A percentile compares a stretch with the other conserved stretches of the same genome.
Evolutionary conservation across 208 protist genomes (phyloP).

Genomic region (Crithidia fasciculata): DNA sequence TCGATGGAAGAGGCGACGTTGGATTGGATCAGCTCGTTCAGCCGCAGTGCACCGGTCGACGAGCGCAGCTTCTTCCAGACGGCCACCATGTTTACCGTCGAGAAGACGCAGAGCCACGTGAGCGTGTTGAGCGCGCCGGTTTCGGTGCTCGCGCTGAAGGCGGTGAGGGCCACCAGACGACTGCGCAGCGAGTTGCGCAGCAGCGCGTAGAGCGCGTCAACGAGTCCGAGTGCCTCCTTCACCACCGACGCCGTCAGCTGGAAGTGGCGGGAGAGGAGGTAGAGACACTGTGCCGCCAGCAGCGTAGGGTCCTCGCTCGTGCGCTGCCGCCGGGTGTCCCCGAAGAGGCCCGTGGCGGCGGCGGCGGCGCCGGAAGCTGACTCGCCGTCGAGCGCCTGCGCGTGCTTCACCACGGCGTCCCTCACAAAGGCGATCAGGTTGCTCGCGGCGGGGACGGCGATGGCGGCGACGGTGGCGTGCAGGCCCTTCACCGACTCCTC

Average conservation of each 20-base stretch:
- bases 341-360: constrained; percentile 16
- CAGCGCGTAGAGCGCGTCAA: constrained; percentile 39
- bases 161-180: constrained; percentile 18
- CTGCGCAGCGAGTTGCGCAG: constrained; percentile 27
- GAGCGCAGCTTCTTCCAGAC: constrained; percentile 70
- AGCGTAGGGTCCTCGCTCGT: constrained; percentile 50
- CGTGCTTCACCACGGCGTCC: constrained; percentile 16
- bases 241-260: constrained; percentile 74
- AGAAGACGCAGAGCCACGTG: constrained; percentile 71
- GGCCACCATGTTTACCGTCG: constrained; percentile 63
- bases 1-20: constrained; percentile 47
- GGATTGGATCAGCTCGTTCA: constrained; percentile 58
- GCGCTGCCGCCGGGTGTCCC: constrained; percentile 20
- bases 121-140: constrained; percentile 58
- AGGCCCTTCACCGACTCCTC: constrained; percentile 31
- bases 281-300: constrained; percentile 79
- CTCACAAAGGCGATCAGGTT: constrained; percentile 63
- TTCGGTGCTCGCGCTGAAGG: constrained; percentile 35
- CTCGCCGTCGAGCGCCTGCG: constrained; percentile 29
- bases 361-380: not conserved
- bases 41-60: constrained; percentile 34
- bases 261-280: constrained; percentile 87
- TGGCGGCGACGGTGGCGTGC: constrained; percentile 29
- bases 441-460: constrained; percentile 47
- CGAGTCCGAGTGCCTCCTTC: constrained; percentile 48